Percentiles rank a stretch among this genome's conserved stretches.
These are phyloP conservation scores for Suillus placidus DNA, from an alignment of 768 basidiomycete species.

Conservation along the genomic window DNA sequence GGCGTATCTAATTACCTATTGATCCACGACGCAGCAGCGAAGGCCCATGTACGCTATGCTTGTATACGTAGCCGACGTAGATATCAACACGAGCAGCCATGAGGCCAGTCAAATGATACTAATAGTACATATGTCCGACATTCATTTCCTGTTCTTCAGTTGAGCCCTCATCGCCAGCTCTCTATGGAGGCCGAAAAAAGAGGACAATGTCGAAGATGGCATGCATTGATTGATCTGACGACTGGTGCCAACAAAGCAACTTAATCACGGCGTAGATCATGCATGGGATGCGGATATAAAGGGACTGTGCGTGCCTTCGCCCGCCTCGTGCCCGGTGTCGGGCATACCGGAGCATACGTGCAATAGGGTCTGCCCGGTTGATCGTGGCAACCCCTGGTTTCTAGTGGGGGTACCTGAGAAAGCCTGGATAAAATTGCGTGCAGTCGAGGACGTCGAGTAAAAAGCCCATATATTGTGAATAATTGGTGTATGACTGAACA, in stretches of 20 bases:
- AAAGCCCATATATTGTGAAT: not conserved
- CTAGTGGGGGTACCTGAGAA: too few species aligned
- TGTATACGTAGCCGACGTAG: not conserved
- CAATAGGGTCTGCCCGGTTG: not conserved
- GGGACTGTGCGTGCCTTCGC: not conserved
- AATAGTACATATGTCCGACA: not conserved
- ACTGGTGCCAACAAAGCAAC: slow-evolving; percentile 2
- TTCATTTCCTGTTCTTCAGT: not conserved
- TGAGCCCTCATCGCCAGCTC: not conserved
- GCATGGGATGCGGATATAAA: not conserved
- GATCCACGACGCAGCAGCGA: not conserved
- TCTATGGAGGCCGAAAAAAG: not conserved
- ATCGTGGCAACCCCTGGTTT: not conserved
- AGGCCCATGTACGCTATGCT: not conserved
- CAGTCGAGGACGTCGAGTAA: not conserved
- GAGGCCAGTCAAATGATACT: not conserved
- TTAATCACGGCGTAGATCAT: not conserved
- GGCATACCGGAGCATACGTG: not conserved
- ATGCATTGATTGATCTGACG: not conserved
- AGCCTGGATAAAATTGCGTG: too few species aligned
- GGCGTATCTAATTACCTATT: slow-evolving; percentile 1
- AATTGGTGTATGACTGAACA: not conserved
- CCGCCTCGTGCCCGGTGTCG: slow-evolving; percentile 1
- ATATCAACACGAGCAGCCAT: slow-evolving; percentile 1
- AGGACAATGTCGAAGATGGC: not conserved